These are phyloP conservation scores for Skeletonema menzelii DNA, from an alignment of 108 stramenopile genomes.

Conservation along the genomic window DNA sequence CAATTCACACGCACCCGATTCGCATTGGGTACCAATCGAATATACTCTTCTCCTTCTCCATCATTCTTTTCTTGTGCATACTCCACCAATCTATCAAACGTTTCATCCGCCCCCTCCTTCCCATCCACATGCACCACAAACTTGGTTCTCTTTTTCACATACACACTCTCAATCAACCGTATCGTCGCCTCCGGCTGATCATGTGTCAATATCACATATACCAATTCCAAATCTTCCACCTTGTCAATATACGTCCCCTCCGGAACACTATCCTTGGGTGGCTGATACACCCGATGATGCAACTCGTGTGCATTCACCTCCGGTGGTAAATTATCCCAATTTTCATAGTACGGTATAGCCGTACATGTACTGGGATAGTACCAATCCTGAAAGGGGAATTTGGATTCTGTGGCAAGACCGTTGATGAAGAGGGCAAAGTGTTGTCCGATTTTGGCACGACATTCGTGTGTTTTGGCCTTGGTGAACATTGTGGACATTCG, in stretches of 20 bases:
- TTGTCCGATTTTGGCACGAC: constrained; percentile 75
- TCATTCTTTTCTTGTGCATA: constrained; percentile 61
- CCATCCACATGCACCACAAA: constrained; percentile 92
- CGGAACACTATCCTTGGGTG: constrained; percentile 57
- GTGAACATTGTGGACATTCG: constrained; percentile 56
- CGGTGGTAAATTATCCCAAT: constrained; percentile 74
- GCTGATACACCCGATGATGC: constrained; percentile 81
- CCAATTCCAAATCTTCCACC: constrained; percentile 66
- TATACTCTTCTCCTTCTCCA: constrained; percentile 39
- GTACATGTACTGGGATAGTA: constrained; percentile 57
- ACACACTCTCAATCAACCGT: constrained; percentile 78
- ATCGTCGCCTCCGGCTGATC: constrained; percentile 78
- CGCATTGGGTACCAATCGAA: constrained; percentile 67
- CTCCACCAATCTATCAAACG: constrained; percentile 57
- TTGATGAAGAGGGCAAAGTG: constrained; percentile 75
- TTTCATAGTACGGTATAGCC: constrained; percentile 45
- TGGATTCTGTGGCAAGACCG: constrained; percentile 73
- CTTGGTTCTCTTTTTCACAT: constrained; percentile 57
- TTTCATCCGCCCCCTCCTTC: constrained; percentile 71
- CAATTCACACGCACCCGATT: constrained; percentile 89
- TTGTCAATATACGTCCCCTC: constrained; percentile 65
- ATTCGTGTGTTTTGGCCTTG: constrained; percentile 76
- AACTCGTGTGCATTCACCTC: constrained; percentile 57
- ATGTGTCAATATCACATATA: constrained; percentile 87
- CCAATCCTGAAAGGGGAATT: constrained; percentile 65